Evolutionary conservation across 371 early-diverging fungal species (phyloP), one percentile per base, ranked within the genome.

Genomic region (Catenaria anguillulae): DNA sequence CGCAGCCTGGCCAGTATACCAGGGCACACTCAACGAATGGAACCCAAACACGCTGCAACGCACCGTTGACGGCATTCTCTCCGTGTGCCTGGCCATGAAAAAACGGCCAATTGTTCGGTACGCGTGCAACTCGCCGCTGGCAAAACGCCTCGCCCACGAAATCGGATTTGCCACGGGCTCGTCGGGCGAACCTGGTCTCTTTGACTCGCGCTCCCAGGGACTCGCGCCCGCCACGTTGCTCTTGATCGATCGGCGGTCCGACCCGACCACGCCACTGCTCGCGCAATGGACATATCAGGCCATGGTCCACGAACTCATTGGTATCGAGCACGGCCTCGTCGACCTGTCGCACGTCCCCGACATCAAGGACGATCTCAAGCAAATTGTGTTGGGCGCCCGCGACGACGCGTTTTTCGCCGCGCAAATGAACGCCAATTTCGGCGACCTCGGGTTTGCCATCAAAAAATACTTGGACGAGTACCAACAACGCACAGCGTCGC

Each of bases 201-300:
- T 90, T 68, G 88, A 88, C 66, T 87, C 88, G 65, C 75, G 87
- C 37, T 17, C 40, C 40, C 5, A 40, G 10, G 73, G 87, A 13
- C 91, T 89, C 65, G 86, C 88, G 29, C 83, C 92, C 0, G 92
- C 93, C 21, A 77, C 90, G 42, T 72, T 99, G 12, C 69, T 99
- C 33, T 80, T 99, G 33, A 70, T 99, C 40, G 98, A 99, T 69
- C 84, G 99, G 58, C 77, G 87, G 34, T 90, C 92, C 67, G 99
- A 99, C 70, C 92, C 98, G 0, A 85, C 98, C 4, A 98, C 99
- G 0, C 99, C 99, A 1, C 75, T 99, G 23, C 75, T 98, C 31
- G 83, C 85, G 21, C 96, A 94, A 66, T 99, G 99, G 99, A 95
- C 95, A 13, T 99, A 99, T 69, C 98, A 98, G 67, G 92, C 98